These are phyloP conservation scores for Nakazawaea wickerhamii DNA, from an alignment of 805 yeast genomes.

Conservation along the genomic window DNA sequence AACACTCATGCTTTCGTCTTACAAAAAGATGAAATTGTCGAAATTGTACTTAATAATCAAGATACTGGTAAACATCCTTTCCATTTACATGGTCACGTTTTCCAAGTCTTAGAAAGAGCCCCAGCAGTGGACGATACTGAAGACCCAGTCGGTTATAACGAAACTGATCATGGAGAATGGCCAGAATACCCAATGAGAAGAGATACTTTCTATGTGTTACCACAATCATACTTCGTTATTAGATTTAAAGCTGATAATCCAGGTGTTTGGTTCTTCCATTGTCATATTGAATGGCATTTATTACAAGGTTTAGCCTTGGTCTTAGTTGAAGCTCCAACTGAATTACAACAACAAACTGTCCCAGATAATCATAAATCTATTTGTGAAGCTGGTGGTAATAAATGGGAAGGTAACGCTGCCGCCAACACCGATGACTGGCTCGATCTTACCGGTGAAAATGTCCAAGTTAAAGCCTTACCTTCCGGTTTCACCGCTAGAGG, in stretches of 20 bases:
- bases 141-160: conserved; percentile 53
- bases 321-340: conserved; percentile 78
- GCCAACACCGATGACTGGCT: conserved; percentile 59
- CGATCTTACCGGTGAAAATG: conserved; percentile 70
- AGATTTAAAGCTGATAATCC: conserved; percentile 93
- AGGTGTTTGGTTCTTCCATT: conserved; percentile 98
- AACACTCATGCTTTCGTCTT: conserved; percentile 75
- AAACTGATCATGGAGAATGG: conserved; percentile 41
- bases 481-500: conserved; percentile 93
- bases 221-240: conserved; percentile 79
- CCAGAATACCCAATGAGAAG: conserved; percentile 80
- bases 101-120: conserved; percentile 78
- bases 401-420: conserved; percentile 81
- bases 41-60: conserved; percentile 75
- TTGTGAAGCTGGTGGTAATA: conserved; percentile 54
- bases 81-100: conserved; percentile 92
- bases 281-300: conserved; percentile 98
- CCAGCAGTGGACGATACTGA: conserved; percentile 49
- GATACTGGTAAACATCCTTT: conserved; percentile 96
- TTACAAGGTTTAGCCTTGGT: conserved; percentile 85
- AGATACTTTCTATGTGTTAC: conserved; percentile 74
- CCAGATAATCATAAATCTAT: conserved; percentile 54
- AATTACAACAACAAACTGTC: conserved; percentile 59
- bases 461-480: conserved; percentile 66
- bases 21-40: conserved; percentile 61